Evolutionary conservation across 148 eudicot species (phyloP).

Genomic region (Polygonum maritimum): DNA sequence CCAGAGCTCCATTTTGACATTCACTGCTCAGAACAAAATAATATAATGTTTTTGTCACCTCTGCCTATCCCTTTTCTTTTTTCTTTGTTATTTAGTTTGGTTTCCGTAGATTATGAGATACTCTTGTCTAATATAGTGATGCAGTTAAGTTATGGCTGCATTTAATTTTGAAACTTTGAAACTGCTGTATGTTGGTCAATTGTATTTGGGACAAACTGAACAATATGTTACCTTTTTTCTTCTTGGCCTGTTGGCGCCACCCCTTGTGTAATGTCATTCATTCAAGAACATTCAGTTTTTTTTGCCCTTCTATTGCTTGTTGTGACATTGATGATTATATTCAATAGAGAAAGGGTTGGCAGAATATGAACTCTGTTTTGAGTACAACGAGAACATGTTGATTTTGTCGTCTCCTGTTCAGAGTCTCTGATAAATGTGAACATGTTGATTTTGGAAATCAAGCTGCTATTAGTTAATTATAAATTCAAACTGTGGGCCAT

Average conservation of each 20-base stretch:
- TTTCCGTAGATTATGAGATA: constrained; percentile 1
- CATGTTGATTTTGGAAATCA: neutral
- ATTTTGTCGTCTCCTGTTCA: neutral
- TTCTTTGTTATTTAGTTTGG: neutral
- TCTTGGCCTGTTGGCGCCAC: neutral
- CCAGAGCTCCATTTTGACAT: constrained; percentile 25
- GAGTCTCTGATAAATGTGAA: neutral
- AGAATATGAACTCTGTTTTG: too few relatives aligned
- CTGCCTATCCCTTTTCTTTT: neutral
- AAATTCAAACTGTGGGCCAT: neutral
- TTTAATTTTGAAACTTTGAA: constrained; percentile 27
- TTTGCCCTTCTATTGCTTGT: neutral
- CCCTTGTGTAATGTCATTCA: neutral
- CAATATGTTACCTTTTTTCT: neutral
- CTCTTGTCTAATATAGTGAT: constrained; percentile 10
- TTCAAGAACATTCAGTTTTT: neutral
- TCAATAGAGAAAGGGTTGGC: too few relatives aligned
- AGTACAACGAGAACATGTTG: neutral
- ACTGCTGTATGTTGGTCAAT: constrained; percentile 19
- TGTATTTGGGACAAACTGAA: constrained; percentile 19
- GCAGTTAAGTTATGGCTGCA: constrained; percentile 6
- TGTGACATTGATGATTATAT: neutral
- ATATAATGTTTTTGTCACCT: constrained; percentile 16
- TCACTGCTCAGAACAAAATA: constrained; percentile 24
- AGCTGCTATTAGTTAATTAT: too few relatives aligned